Evolutionary conservation across 768 basidiomycete genomes (phyloP), one percentile per base, ranked within the genome.

Genomic region (Trametes gibbosa): DNA sequence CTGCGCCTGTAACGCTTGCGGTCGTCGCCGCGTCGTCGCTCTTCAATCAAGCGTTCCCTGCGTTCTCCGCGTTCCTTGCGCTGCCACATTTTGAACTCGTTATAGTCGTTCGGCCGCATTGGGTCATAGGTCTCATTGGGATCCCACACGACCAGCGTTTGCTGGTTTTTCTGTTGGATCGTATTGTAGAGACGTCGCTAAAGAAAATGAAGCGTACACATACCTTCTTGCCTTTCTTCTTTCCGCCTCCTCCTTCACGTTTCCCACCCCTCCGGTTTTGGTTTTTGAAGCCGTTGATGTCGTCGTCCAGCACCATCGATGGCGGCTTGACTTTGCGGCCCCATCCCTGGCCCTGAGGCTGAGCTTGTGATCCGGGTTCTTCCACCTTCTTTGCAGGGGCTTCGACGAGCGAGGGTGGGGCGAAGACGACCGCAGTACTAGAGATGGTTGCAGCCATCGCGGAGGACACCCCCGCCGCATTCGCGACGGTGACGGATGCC

Each of bases 311-410:
- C 21, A 93, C 79, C 90, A 95, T 93, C 0, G 89, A 89, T 2
- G 92, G 92, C 16, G 92, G 92, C 66, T 92, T 92, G 68, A 93
- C 86, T 70, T 92, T 92, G 74, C 87, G 90, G 42, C 89, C 89
- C 92, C 92, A 92, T 64, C 86, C 85, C 63, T 85, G 82, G 49
- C 73, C 67, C 63, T 77, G 71, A 17, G 79, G 74, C 64, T 78
- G 74, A n/a, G 75, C 50, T 3, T 74, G 59, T 21, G 72, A 57
- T 16, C 72, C 63, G 4, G 73, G 61, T 7, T 70, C 76, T 45
- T 70, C 67, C 6, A 69, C 63, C 40, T 73, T 67, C 16, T 56
- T 46, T 50, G 54, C 56, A 37, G 72, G 68, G 10, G 63, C 51
- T 51, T 76, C 68, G 37, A 85, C 75, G 14, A 89, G 70, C 34